Conservation (phyloP, 2,329 filamentous ascomycete genomes). For the Pseudogymnoascus sp. region DNA sequence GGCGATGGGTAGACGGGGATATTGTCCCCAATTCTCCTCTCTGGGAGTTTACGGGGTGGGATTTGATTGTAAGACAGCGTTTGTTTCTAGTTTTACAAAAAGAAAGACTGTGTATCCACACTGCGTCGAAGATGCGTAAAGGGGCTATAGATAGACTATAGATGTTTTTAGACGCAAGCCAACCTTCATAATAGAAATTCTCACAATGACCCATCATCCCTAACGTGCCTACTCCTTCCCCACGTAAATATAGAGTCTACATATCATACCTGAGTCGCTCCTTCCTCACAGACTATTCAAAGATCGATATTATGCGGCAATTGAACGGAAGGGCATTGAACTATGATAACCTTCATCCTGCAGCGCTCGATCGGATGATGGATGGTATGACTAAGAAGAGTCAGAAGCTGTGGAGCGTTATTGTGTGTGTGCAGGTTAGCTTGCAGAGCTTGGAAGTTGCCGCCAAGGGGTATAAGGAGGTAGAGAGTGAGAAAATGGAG, state of each 20-base stretch:
- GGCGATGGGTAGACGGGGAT: background rate
- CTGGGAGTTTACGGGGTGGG: background rate
- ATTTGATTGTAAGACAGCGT: background rate
- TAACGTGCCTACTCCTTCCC: background rate
- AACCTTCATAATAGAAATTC: background rate
- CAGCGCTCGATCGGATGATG: background rate
- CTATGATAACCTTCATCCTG: background rate
- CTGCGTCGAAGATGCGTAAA: background rate
- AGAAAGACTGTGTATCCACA: background rate
- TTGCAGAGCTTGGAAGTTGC: too few relatives aligned
- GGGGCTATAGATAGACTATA: background rate
- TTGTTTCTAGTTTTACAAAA: background rate
- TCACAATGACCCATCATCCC: too few relatives aligned
- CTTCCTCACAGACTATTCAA: background rate
- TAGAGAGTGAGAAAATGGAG: too few relatives aligned
- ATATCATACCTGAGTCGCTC: background rate
- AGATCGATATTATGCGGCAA: background rate
- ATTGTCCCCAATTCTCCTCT: slow-evolving; percentile 4
- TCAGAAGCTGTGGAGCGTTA: background rate
- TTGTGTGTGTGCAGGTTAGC: too few relatives aligned
- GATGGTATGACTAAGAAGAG: background rate
- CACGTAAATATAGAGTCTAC: background rate
- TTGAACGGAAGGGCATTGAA: background rate
- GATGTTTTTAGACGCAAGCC: background rate
- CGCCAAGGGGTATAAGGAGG: too few relatives aligned